These are phyloP conservation scores for Acanthamoeba quina DNA, from an alignment of 208 protist genomes.

Conservation along the genomic window DNA sequence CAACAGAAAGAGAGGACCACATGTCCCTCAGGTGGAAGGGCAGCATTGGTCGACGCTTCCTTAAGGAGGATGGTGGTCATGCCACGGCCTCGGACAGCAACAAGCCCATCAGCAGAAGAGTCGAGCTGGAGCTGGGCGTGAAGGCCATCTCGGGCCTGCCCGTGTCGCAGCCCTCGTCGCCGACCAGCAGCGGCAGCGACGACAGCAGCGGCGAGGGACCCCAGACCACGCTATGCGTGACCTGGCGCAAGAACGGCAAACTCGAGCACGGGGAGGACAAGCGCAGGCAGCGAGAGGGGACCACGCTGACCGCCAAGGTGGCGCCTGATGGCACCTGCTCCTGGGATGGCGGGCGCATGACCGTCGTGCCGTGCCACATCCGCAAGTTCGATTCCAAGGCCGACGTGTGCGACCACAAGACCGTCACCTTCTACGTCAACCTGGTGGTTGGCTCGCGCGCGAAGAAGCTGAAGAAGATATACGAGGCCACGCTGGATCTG, in stretches of 20 bases:
- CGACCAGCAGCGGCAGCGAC: not conserved
- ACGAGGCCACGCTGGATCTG: conserved; percentile 45
- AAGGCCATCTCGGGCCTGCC: conserved; percentile 3
- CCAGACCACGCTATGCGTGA: not conserved
- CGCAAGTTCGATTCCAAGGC: conserved; percentile 23
- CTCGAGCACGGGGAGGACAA: conserved; percentile 40
- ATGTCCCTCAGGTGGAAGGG: not conserved
- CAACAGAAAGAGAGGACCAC: not conserved
- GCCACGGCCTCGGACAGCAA: not conserved
- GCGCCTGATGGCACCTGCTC: not conserved
- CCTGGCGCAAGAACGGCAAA: conserved; percentile 43
- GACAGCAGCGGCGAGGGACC: not conserved
- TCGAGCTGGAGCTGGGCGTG: not conserved
- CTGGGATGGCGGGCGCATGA: not conserved
- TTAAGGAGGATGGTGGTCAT: not conserved
- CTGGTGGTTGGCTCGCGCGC: not conserved
- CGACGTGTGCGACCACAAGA: conserved; percentile 46
- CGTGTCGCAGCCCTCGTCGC: not conserved
- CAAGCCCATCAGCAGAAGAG: not conserved
- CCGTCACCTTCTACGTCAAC: conserved; percentile 43
- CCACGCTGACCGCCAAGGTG: conserved; percentile 42
- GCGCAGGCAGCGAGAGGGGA: conserved; percentile 21
- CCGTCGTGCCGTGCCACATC: not conserved
- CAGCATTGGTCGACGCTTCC: not conserved
- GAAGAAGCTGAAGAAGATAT: conserved; percentile 17